Percentiles rank a stretch among this genome's conserved stretches.
These are phyloP conservation scores for Podila minutissima DNA, from an alignment of 192 early-diverging fungal genomes.

Conservation along the genomic window DNA sequence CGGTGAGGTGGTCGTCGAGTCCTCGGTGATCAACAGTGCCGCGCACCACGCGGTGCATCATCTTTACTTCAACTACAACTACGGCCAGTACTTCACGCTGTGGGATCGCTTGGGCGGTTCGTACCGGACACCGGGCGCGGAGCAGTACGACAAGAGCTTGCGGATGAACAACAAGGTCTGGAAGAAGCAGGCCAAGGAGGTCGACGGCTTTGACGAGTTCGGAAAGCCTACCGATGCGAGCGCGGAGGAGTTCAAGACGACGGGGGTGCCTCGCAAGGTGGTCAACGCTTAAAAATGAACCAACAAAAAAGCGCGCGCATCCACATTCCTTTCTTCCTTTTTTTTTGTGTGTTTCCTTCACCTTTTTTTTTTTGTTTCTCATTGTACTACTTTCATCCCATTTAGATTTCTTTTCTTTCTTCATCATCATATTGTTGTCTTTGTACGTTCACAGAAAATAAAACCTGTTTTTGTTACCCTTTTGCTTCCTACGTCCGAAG, in stretches of 20 bases:
- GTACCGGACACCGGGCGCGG: slow-evolving; percentile 72
- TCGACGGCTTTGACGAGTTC: slow-evolving; percentile 64
- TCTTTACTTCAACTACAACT: slow-evolving; percentile 99
- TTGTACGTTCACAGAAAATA: neutral
- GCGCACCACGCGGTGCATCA: slow-evolving; percentile 99
- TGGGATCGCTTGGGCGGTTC: slow-evolving; percentile 84
- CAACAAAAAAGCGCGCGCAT: neutral
- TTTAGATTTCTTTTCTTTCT: neutral
- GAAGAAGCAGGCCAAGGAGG: slow-evolving; percentile 69
- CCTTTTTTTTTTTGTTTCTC: neutral
- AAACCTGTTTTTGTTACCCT: neutral
- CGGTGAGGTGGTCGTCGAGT: slow-evolving; percentile 79
- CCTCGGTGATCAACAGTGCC: slow-evolving; percentile 81
- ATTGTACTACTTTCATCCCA: neutral
- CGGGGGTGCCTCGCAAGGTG: slow-evolving; percentile 7
- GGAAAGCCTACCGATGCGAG: slow-evolving; percentile 41
- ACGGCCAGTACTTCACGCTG: slow-evolving; percentile 98
- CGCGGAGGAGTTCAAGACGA: slow-evolving; percentile 14
- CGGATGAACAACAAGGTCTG: slow-evolving; percentile 71
- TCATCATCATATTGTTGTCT: neutral
- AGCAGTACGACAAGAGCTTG: slow-evolving; percentile 69
- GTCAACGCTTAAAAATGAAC: neutral
- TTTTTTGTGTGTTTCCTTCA: neutral
- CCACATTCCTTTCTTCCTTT: neutral
- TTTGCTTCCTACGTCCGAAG: too few relatives aligned